These are phyloP conservation scores for Allantophomopsis lycopodina DNA, from an alignment of 2,329 filamentous ascomycete genomes.

Conservation along the genomic window DNA sequence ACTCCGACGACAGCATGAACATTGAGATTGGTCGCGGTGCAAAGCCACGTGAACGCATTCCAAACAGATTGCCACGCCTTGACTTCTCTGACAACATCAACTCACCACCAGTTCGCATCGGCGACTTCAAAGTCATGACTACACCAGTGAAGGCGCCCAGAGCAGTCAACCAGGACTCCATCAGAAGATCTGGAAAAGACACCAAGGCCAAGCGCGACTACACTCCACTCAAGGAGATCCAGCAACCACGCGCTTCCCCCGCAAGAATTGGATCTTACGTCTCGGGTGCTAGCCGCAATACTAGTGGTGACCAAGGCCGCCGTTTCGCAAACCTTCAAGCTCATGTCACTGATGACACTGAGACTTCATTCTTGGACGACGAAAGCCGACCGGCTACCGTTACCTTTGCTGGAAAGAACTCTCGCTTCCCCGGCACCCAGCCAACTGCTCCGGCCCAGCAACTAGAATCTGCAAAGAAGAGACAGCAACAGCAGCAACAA, in stretches of 20 bases:
- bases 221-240: conserved; percentile 21
- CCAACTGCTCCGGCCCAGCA: no score
- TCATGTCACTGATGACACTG: conserved; percentile 34
- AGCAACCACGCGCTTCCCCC: conserved; percentile 12
- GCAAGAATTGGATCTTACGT: conserved; percentile 7
- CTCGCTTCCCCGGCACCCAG: conserved; percentile 31
- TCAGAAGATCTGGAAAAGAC: conserved; percentile 3
- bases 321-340: conserved; percentile 41
- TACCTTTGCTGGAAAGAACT: conserved; percentile 30
- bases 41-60: conserved; percentile 14
- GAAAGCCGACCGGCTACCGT: conserved; percentile 26
- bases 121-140: conserved; percentile 26
- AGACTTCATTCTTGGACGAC: conserved; percentile 33
- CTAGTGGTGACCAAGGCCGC: conserved; percentile 24
- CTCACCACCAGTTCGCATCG: conserved; percentile 27
- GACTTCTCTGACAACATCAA: conserved; percentile 31
- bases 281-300: conserved; percentile 16
- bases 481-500: no score
- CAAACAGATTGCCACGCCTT: conserved; percentile 14
- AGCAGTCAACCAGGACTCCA: neutral
- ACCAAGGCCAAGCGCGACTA: conserved; percentile 13
- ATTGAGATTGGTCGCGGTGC: conserved; percentile 42
- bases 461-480: no score
- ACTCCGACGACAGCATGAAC: conserved; percentile 31
- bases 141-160: conserved; percentile 8